Base-by-base conservation (phyloP, 331 rosid species). In the Prunus yedoensis region DNA sequence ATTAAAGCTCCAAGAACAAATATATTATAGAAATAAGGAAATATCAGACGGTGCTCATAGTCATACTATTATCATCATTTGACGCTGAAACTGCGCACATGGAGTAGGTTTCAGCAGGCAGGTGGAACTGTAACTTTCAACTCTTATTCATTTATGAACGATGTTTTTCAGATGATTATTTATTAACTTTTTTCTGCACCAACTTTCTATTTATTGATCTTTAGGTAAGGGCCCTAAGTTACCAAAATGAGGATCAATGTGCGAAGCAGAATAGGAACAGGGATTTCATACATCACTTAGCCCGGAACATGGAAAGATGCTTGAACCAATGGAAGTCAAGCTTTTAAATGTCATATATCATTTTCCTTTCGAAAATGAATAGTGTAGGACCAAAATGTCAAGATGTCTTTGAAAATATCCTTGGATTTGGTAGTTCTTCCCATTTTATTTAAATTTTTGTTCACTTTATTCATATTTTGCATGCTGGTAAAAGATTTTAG, bases 101-200 rank as follows among this genome's bases (percentile, higher is more conserved):
- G n/a, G 25, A 17, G 75, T 17, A 25, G 78, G 52, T 58, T 30
- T 49, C 27, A 60, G 74, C n/a, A 58, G 18, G 63, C 59, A 47
- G 50, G 13, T 54, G 58, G 59, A 74, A 23, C 73, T 71, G n/a
- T 43, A 57, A 13, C 30, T 59, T 28, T 30, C 0, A 65, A 65
- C 53, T 56, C 53, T 60, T 65, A 32, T 60, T 60, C 50, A 45
- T 41, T 77, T 27, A 59, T 77, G 61, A 65, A 7, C 9, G 2
- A 15, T 3, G 2, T 52, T 66, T 52, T 35, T 41, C 41, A 71
- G 71, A 35, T 71, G 16, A 28, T 60, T 35, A 56, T 17, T 60
- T n/a, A 59, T 68, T 41, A 65, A 7, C n/a, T 20, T 12, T 23
- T 41, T 46, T 52, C 78, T 41, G 10, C 2, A 18, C 4, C 52